These are phyloP conservation scores for Coemansia sp. DNA, from an alignment of 192 early-diverging fungal genomes.

Conservation along the genomic window DNA sequence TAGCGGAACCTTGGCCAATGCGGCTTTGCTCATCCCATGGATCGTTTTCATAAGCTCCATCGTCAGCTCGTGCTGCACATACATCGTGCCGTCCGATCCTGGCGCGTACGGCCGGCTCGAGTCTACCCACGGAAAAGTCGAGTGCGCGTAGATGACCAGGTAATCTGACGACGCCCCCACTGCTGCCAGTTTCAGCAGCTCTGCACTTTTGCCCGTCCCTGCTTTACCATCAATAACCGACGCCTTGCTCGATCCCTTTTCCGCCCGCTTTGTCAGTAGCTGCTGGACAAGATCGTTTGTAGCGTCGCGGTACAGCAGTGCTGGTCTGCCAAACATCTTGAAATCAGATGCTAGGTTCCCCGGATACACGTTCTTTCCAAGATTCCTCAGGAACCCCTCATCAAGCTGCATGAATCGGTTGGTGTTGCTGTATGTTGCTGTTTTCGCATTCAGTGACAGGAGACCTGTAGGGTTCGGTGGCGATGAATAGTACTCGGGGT, in stretches of 20 bases:
- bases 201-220: conserved; percentile 51
- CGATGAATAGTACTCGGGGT: conserved; percentile 34
- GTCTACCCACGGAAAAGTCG: conserved; percentile 43
- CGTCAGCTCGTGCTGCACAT: conserved; percentile 35
- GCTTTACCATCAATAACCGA: conserved; percentile 35
- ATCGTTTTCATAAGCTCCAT: conserved; percentile 29
- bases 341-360: conserved; percentile 41
- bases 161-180: conserved; percentile 28
- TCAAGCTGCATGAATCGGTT: conserved; percentile 36
- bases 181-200: conserved; percentile 44
- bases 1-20: conserved; percentile 33
- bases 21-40: conserved; percentile 18
- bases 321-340: conserved; percentile 43
- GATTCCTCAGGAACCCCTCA: conserved; percentile 17
- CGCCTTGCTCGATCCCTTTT: conserved; percentile 20
- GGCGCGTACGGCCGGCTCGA: conserved; percentile 51
- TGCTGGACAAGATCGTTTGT: conserved; percentile 38
- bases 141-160: conserved; percentile 39
- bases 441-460: conserved; percentile 14
- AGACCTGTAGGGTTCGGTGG: neutral
- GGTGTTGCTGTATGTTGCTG: conserved; percentile 18
- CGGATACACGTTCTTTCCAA: conserved; percentile 31
- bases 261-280: conserved; percentile 5
- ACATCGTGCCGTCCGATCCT: conserved; percentile 16
- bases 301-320: conserved; percentile 41